Base-by-base conservation (phyloP, 2,329 filamentous ascomycete species). In the Fusarium humuli region DNA sequence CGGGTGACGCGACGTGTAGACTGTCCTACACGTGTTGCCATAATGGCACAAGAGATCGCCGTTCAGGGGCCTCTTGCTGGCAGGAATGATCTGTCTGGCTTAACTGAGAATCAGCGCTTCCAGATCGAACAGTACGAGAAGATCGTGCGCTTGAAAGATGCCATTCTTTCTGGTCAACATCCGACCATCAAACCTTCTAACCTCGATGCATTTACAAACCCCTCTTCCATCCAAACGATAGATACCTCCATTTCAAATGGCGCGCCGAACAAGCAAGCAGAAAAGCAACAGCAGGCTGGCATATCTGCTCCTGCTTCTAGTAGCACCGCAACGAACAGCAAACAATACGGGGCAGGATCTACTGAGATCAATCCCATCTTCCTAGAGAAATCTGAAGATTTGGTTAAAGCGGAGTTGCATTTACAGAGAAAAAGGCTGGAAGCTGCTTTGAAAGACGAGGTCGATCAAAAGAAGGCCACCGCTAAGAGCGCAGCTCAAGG, bases 391-490 rank as follows among this genome's bases (percentile, higher is more conserved):
- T 94, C 94, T 73, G 92, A 94, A 77, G 90, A 93, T 77, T 84
- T 97, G 72, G 89, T 96, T 77, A 92, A 90, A 81, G 93, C 94
- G 76, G 94, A 97, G 81, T 83, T 93, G 66, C 89, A 92, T 77
- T 81, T 95, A 69, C 93, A 94, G 80, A 90, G 95, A 68, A 90
- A 94, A 80, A 89, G 92, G 69, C 84, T 98, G 75, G 96, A 98
- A 81, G 89, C 90, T 71, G 83, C 85, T 37, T 81, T 98, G 73
- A 90, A 88, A 79, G 92, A 97, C 56, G 92, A 97, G 79, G 81
- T 92, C 73, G 92, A 95, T 63, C 87, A 92, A 71, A 83, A 83
- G 64, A 84, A 82, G 58, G 77, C 79, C 64, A 76, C 80, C 30
- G 80, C 81, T 64, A 84, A 83, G 77, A 73, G 34, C 29, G 57